Conservation (phyloP, 2,329 filamentous ascomycete genomes). For the Seiridium unicorne region DNA sequence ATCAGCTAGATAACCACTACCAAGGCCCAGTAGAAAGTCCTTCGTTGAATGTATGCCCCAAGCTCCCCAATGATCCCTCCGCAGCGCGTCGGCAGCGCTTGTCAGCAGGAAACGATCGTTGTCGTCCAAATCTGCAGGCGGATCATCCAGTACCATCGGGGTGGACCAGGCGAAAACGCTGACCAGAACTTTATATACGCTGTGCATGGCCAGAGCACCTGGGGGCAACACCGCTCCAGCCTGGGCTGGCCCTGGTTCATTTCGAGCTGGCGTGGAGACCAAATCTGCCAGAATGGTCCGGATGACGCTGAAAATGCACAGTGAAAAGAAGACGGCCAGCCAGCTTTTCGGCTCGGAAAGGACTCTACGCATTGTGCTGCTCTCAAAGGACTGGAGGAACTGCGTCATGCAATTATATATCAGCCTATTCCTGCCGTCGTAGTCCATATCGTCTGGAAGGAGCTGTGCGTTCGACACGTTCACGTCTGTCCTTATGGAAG, state of each 20-base stretch:
- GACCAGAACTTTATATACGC: constrained; percentile 51
- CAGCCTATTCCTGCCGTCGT: constrained; percentile 44
- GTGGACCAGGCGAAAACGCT: constrained; percentile 43
- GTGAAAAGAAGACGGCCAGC: constrained; percentile 51
- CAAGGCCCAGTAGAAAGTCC: constrained; percentile 50
- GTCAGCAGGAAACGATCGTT: constrained; percentile 44
- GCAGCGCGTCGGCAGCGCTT: constrained; percentile 42
- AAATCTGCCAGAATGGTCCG: constrained; percentile 51
- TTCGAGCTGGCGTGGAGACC: constrained; percentile 29
- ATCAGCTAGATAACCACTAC: constrained; percentile 38
- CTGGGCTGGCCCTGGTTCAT: constrained; percentile 20
- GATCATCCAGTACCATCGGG: constrained; percentile 43
- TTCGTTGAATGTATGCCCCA: constrained; percentile 44
- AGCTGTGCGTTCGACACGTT: constrained; percentile 29
- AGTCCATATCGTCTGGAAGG: constrained; percentile 41
- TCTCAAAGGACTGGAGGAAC: constrained; percentile 54
- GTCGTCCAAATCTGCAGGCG: constrained; percentile 37
- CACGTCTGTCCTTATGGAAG: constrained; percentile 39
- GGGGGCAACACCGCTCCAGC: constrained; percentile 20
- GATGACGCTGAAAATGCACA: constrained; percentile 59
- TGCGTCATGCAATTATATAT: constrained; percentile 49
- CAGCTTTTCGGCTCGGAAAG: constrained; percentile 41
- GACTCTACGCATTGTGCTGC: constrained; percentile 36
- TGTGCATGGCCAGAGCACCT: constrained; percentile 38
- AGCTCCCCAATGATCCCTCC: constrained; percentile 44